phyloP scores from a whole-genome alignment of 2,329 filamentous ascomycete species.

The Bipolaris gigantea region DNA sequence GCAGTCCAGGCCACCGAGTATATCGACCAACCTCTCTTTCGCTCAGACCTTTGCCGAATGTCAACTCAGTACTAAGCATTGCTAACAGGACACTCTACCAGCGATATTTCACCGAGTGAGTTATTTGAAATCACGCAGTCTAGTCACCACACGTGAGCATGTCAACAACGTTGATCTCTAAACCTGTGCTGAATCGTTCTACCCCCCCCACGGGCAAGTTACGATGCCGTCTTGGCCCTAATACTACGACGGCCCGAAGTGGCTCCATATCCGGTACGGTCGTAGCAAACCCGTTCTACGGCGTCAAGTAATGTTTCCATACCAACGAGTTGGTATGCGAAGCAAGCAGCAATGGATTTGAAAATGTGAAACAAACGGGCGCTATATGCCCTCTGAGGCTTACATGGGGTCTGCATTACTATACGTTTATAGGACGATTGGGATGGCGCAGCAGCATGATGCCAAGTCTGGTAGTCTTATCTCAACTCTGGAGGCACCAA shows the following conservation, averaged over 20 bases:
- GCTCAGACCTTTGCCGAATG: neutral
- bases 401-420: neutral
- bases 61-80: neutral
- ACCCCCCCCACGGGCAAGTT: neutral
- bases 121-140: neutral
- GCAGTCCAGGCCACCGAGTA: neutral
- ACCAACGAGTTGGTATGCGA: neutral
- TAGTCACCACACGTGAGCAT: neutral
- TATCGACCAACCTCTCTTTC: too few species aligned
- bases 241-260: neutral
- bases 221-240: neutral
- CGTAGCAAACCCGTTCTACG: neutral
- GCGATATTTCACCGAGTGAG: neutral
- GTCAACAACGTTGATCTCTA: too few species aligned
- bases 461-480: neutral
- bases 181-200: neutral
- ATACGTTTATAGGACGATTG: neutral
- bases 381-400: neutral
- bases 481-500: slow-evolving; percentile 1
- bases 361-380: neutral
- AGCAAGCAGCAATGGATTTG: neutral
- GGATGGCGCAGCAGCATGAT: slow-evolving; percentile 4
- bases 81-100: neutral
- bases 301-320: neutral
- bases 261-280: neutral